Conservation (phyloP, 495 filamentous ascomycete species). For the Platismatia glauca region DNA sequence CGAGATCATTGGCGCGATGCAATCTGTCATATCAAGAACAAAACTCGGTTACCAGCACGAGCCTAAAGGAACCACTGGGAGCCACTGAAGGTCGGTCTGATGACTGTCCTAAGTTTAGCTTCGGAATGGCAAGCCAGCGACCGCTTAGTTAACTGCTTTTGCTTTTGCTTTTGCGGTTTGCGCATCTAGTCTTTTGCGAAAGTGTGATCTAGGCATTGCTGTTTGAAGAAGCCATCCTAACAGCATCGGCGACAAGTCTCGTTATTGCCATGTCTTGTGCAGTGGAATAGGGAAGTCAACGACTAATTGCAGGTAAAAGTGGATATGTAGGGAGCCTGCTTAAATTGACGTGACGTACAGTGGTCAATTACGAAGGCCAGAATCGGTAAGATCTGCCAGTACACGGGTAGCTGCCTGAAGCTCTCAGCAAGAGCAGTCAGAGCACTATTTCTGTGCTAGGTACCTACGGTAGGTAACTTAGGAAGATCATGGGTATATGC, state of each 20-base stretch:
- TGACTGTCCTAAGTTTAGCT: neutral
- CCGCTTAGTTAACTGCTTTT: neutral
- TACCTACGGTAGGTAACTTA: neutral
- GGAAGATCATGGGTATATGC: neutral
- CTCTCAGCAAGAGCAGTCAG: neutral
- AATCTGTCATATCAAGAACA: neutral
- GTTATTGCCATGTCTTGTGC: neutral
- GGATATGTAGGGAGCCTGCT: neutral
- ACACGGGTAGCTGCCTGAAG: neutral
- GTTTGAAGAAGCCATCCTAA: neutral
- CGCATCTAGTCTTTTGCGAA: neutral
- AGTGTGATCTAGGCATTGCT: neutral
- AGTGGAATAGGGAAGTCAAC: neutral
- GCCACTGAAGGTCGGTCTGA: neutral
- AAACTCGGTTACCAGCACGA: conserved; percentile 1
- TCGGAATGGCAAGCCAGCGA: neutral
- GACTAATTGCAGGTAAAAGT: neutral
- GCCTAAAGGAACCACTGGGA: neutral
- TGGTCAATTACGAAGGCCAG: neutral
- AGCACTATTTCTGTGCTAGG: too few species aligned
- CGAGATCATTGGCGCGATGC: conserved; percentile 3
- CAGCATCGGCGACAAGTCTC: neutral
- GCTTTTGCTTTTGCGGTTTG: conserved; percentile 4
- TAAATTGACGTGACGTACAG: neutral
- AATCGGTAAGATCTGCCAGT: conserved; percentile 3